Evolutionary conservation across 768 basidiomycete species (phyloP), one percentile per base, ranked within the genome.

Genomic region (Termitomyces sp.): DNA sequence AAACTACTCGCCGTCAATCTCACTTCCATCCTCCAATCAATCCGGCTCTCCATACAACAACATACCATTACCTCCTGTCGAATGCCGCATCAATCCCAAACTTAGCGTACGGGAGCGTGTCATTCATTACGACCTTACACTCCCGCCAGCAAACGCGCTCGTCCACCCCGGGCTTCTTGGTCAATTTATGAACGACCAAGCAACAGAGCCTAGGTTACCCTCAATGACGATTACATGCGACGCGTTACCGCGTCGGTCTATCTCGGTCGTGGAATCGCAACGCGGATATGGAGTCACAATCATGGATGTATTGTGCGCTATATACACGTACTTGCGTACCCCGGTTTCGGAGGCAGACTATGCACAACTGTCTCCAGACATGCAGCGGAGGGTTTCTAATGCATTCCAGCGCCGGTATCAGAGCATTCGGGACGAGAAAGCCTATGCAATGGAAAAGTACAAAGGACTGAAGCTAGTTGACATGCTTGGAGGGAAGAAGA

Each of bases 391-490:
- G 11, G 77, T 84, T n/a, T 72, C 73, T 3, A 66, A 57, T 6
- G 81, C 84, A 6, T 87, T 78, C 67, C 71, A 71, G 46, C 61
- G 57, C 6, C 77, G 85, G 20, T 81, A 74, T 61, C 67, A 70
- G 39, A 69, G 72, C 13, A 70, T 78, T 15, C 46, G 63, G 0
- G 73, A 78, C 13, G 59, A 68, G 2, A 67, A 67, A 36, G 68
- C 59, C 1, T 72, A 71, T 28, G 75, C 73, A 36, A 65, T 69
- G 32, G 84, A 86, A 69, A 73, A 75, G 62, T 65, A 64, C 12
- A 81, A 81, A 66, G 84, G 83, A 0, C 65, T 86, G 20, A 84
- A 81, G 69, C 71, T 83, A 54, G 76, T 87, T 0, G 86, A 88
- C 69, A 86, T 84, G 65, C 69, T 88, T 52, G 69, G 74, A 53